These are phyloP conservation scores for Reticulascus tulasneorum DNA, from an alignment of 2,329 filamentous ascomycete genomes.

Conservation along the genomic window DNA sequence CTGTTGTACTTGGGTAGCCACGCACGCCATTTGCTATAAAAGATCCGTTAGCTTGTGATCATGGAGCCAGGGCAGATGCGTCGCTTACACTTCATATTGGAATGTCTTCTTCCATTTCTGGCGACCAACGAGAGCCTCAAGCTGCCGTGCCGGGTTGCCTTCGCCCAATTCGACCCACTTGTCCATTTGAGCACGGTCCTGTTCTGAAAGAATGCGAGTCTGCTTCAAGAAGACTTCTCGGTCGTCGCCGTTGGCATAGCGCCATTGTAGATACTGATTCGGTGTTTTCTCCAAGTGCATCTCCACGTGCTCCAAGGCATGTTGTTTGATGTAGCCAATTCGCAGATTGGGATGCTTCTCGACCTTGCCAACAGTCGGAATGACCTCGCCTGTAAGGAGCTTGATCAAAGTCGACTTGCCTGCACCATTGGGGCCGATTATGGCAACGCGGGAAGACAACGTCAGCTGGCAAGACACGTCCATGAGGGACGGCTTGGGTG, in stretches of 20 bases:
- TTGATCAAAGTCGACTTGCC: slow-evolving; percentile 99
- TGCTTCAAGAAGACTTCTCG: slow-evolving; percentile 97
- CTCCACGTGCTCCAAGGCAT: slow-evolving; percentile 97
- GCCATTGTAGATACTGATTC: slow-evolving; percentile 98
- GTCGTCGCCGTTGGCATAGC: slow-evolving; percentile 94
- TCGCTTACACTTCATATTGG: slow-evolving; percentile 85
- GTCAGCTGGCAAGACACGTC: slow-evolving; percentile 86
- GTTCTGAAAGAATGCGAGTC: slow-evolving; percentile 81
- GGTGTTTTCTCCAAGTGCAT: slow-evolving; percentile 99
- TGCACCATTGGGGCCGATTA: slow-evolving; percentile 96
- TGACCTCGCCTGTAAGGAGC: slow-evolving; percentile 85
- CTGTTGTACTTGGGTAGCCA: slow-evolving; percentile 91
- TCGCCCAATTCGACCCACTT: slow-evolving; percentile 82
- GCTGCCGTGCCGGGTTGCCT: slow-evolving; percentile 69
- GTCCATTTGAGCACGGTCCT: slow-evolving; percentile 87
- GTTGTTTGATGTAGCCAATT: slow-evolving; percentile 99
- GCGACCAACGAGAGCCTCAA: slow-evolving; percentile 89
- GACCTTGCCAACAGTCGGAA: slow-evolving; percentile 79
- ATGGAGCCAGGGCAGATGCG: neutral
- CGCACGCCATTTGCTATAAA: slow-evolving; percentile 79
- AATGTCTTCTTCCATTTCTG: slow-evolving; percentile 99
- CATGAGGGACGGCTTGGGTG: slow-evolving; percentile 78
- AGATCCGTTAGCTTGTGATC: slow-evolving; percentile 21
- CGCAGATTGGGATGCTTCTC: slow-evolving; percentile 98
- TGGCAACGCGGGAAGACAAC: slow-evolving; percentile 88